A percentile compares a stretch with the other conserved stretches of the same genome.
Conservation (phyloP, 1,284 basidiomycete genomes). For the Microbotryum scabiosae region DNA sequence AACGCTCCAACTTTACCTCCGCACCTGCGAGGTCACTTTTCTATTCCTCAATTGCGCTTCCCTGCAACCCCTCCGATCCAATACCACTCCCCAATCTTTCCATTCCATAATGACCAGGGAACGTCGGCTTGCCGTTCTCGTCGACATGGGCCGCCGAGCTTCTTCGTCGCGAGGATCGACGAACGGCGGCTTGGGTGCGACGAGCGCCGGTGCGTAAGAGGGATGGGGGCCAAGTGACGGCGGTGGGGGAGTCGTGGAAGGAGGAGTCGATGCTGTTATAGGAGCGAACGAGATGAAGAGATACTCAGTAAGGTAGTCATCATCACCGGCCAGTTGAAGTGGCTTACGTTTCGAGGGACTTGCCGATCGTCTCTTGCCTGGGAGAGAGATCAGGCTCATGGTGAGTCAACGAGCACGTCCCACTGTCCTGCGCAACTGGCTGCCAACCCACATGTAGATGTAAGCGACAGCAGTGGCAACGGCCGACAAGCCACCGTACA, state of each 20-base stretch:
- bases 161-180: too few relatives aligned
- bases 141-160: too few relatives aligned
- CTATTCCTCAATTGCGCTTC: too few relatives aligned
- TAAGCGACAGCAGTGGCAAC: slow-evolving; percentile 13
- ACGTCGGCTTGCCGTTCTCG: too few relatives aligned
- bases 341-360: slow-evolving; percentile 17
- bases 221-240: slow-evolving; percentile 1
- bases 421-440: too few relatives aligned
- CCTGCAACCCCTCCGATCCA: too few relatives aligned
- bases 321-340: not conserved
- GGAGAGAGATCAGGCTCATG: not conserved
- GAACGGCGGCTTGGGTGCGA: not conserved
- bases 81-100: too few relatives aligned
- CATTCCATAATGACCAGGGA: too few relatives aligned
- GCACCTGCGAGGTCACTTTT: too few relatives aligned
- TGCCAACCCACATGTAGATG: slow-evolving; percentile 11
- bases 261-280: slow-evolving; percentile 15
- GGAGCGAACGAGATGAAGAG: too few relatives aligned
- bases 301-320: not conserved
- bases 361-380: slow-evolving; percentile 6
- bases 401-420: not conserved
- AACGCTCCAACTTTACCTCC: too few relatives aligned
- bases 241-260: slow-evolving; percentile 10
- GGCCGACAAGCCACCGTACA: slow-evolving; percentile 10
- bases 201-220: not conserved